A percentile compares a stretch with the other conserved stretches of the same genome.
Conservation (phyloP, 73 alveolate species). For the Paramecium pentaurelia region DNA sequence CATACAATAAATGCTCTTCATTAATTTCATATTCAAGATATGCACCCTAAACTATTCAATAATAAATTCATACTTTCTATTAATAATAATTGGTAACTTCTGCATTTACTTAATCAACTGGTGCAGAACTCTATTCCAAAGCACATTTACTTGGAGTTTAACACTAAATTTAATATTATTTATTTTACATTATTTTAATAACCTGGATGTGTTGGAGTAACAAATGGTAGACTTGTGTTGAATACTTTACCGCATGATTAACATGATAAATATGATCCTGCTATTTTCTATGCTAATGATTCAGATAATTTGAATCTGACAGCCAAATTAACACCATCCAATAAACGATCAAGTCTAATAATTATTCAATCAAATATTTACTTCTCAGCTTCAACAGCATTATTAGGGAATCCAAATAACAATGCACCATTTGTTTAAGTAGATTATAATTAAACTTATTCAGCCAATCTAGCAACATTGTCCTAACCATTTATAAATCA, state of each 20-base stretch:
- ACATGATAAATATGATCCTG: background rate
- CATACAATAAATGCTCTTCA: conserved; percentile 39
- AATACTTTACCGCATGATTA: conserved; percentile 33
- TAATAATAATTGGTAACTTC: conserved; percentile 20
- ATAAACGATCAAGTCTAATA: background rate
- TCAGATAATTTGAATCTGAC: conserved; percentile 6
- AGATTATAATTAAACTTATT: conserved; percentile 32
- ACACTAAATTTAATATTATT: background rate
- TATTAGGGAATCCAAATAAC: conserved; percentile 9
- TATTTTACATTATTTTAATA: background rate
- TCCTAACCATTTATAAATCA: background rate
- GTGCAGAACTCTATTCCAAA: background rate
- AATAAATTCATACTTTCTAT: background rate
- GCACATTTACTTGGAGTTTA: background rate
- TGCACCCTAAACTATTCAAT: background rate
- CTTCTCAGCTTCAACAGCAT: conserved; percentile 35
- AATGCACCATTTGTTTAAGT: conserved; percentile 41
- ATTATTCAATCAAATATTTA: background rate
- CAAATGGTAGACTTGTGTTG: conserved; percentile 26
- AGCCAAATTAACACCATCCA: conserved; percentile 42
- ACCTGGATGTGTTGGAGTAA: conserved; percentile 43
- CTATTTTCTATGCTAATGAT: background rate
- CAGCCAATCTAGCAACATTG: conserved; percentile 29
- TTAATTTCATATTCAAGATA: conserved; percentile 1
- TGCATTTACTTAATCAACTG: background rate